Evolutionary conservation across 176 grass and related monocot species (phyloP).

Genomic region (Musa acuminata): DNA sequence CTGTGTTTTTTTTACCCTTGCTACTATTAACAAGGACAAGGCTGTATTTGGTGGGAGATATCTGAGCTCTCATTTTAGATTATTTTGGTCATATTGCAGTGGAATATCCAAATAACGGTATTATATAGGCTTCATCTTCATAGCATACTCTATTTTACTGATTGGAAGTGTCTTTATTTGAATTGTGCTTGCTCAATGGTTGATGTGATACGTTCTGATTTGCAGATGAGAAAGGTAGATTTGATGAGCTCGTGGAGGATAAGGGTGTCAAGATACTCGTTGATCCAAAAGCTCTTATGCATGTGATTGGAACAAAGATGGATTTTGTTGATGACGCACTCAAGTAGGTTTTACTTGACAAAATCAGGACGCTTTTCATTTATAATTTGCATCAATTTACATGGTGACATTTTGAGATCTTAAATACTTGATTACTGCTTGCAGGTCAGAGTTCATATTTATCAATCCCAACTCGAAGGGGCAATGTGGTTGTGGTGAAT

Average conservation of each 20-base stretch:
- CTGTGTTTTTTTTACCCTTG: too few relatives aligned
- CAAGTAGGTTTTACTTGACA: conserved; percentile 25
- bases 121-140: background rate
- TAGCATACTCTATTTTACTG: background rate
- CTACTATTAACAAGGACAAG: too few relatives aligned
- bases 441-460: conserved; percentile 83
- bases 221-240: conserved; percentile 84
- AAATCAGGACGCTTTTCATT: background rate
- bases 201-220: background rate
- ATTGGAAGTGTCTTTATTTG: background rate
- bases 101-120: background rate
- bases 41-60: too few relatives aligned
- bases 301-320: conserved; percentile 94
- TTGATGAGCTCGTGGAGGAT: conserved; percentile 75
- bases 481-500: conserved; percentile 80
- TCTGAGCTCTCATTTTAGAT: background rate
- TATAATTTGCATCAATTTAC: background rate
- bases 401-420: background rate
- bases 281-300: conserved; percentile 86
- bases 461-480: conserved; percentile 89
- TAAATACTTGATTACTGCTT: conserved; percentile 8
- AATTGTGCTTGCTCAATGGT: background rate
- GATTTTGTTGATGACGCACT: conserved; percentile 67
- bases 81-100: background rate
- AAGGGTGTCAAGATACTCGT: conserved; percentile 89